Evolutionary conservation across 1,284 basidiomycete genomes (phyloP), one percentile per base, ranked within the genome.

Genomic region (Meira nashicola): DNA sequence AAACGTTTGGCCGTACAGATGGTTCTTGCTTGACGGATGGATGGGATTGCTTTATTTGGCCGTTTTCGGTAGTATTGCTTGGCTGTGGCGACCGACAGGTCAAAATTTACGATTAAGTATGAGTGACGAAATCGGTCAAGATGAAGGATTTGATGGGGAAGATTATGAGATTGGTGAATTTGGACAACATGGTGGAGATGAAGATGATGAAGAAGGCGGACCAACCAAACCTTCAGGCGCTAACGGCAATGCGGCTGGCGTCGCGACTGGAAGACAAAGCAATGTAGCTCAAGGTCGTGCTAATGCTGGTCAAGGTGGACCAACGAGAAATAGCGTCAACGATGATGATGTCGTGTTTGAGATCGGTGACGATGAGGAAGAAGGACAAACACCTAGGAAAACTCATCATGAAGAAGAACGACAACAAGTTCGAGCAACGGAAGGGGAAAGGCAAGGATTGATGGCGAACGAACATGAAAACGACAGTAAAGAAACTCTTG

Each of bases 21-120:
- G 95, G 95, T 91, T 92, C 85, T 81, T 98, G 14, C 83, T 98
- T 46, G 95, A 98, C 72, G 95, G 92, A n/a, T 96, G 91, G 83
- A 83, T 97, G 33, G 86, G 89, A 0, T 82, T 92, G 33, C 85
- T 79, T 9, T 79, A 79, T 59, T 65, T 79, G 9, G 48, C 52
- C 33, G 67, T 88, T 48, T 97, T 98, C 78, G 80, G 83, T 49
- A 82, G 85, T 9, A 91, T 97, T 64, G 86, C 89, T 2, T 96
- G 86, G 81, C 82, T 97, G 28, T 99, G 95, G 94, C 84, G 92
- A 44, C 94, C 94, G 59, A 90, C 92, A 1, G 86, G 85, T 41
- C 87, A 92, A 80, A 98, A 98, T 81, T 84, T 90, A 81, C 89
- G 90, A 9, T 55, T 78, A 4, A 71, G 71, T 54, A 75, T 75